phyloP scores from a whole-genome alignment of 116 monocot genomes.

The Phalaenopsis hybrid region DNA sequence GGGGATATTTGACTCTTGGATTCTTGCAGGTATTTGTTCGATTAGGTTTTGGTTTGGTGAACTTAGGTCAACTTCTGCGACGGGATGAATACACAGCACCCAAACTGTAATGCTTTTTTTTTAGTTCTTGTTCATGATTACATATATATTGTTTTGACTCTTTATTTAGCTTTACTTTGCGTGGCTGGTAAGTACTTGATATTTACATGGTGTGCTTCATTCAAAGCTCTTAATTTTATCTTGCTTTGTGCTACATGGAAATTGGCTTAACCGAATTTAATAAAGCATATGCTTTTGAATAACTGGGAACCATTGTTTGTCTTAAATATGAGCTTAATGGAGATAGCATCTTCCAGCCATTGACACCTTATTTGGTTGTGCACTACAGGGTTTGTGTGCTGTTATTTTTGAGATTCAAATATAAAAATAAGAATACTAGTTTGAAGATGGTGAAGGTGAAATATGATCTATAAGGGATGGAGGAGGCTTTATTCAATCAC shows the following conservation, averaged over 20 bases:
- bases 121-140: neutral
- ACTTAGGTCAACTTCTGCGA: neutral
- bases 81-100: neutral
- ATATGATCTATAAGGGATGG: neutral
- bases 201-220: neutral
- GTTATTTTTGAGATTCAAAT: neutral
- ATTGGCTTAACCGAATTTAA: neutral
- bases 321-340: neutral
- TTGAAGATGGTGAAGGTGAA: too few relatives aligned
- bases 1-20: slow-evolving; percentile 66
- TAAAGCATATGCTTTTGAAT: neutral
- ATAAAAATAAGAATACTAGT: neutral
- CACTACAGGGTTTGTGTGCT: neutral
- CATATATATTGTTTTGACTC: neutral
- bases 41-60: neutral
- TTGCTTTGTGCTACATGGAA: neutral
- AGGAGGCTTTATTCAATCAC: neutral
- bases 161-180: neutral
- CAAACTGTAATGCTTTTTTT: neutral
- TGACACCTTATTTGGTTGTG: neutral
- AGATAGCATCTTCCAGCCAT: neutral
- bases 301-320: neutral
- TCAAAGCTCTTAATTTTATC: neutral
- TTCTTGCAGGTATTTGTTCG: slow-evolving; percentile 61
- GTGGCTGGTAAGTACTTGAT: neutral